Conservation (phyloP, 1,284 basidiomycete genomes). For the Boletus calvinii region DNA sequence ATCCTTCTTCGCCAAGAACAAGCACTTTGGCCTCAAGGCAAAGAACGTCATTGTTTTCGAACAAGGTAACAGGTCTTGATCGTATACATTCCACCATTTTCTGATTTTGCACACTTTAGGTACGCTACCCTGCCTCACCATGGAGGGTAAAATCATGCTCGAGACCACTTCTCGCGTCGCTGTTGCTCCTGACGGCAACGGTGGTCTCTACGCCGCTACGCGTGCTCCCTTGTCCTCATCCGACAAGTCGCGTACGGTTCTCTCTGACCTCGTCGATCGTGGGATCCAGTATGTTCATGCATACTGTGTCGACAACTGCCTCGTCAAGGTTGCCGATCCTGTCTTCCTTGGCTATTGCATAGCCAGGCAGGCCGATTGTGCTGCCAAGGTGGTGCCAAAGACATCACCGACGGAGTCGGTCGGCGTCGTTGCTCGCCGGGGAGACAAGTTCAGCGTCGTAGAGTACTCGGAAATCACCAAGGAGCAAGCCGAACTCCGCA, state of each 20-base stretch:
- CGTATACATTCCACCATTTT: not conserved
- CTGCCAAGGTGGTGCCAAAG: slow-evolving; percentile 97
- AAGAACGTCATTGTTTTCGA: slow-evolving; percentile 93
- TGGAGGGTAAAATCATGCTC: slow-evolving; percentile 93
- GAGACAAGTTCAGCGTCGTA: slow-evolving; percentile 85
- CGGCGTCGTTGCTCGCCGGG: slow-evolving; percentile 88
- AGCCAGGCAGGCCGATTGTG: slow-evolving; percentile 81
- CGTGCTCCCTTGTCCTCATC: slow-evolving; percentile 71
- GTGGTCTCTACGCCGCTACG: slow-evolving; percentile 93
- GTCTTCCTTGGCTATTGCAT: slow-evolving; percentile 95
- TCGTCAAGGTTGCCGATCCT: slow-evolving; percentile 96
- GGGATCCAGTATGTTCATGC: slow-evolving; percentile 89
- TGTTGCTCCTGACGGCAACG: slow-evolving; percentile 97
- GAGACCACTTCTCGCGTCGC: slow-evolving; percentile 78
- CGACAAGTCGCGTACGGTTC: slow-evolving; percentile 68
- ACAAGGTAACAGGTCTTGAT: slow-evolving; percentile 65
- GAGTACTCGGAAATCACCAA: slow-evolving; percentile 97
- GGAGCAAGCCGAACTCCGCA: slow-evolving; percentile 80
- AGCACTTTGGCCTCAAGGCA: slow-evolving; percentile 81
- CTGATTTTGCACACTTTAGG: slow-evolving; percentile 48
- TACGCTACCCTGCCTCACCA: slow-evolving; percentile 91
- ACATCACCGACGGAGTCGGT: slow-evolving; percentile 86
- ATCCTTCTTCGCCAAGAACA: slow-evolving; percentile 77
- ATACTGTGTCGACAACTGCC: slow-evolving; percentile 99
- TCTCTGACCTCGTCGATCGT: slow-evolving; percentile 79